phyloP scores from a whole-genome alignment of 345 rosid genomes.

The Populus pruinosa region DNA sequence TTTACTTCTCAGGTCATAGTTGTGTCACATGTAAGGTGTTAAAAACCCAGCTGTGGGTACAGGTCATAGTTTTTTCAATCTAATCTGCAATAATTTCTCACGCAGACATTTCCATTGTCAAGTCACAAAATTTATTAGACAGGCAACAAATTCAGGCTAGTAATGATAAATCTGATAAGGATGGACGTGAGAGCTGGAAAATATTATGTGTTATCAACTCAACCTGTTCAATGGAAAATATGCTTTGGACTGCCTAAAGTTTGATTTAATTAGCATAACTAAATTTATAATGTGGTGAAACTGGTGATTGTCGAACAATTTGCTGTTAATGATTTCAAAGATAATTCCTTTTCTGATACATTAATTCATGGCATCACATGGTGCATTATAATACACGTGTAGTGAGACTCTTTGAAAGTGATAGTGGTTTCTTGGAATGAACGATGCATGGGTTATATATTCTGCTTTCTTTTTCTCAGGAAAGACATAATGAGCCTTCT shows the following conservation, averaged over 20 bases:
- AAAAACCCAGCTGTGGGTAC: neutral
- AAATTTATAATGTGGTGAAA: neutral
- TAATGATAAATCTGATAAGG: neutral
- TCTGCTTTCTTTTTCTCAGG: constrained; percentile 37
- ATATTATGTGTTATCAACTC: neutral
- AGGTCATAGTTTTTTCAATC: neutral
- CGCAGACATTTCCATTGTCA: too few relatives aligned
- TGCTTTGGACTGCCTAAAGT: neutral
- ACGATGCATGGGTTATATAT: constrained; percentile 18
- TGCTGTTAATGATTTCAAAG: neutral
- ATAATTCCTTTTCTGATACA: neutral
- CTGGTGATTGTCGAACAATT: neutral
- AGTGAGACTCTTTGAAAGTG: neutral
- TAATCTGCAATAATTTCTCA: neutral
- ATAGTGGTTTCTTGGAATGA: neutral
- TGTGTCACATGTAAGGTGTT: neutral
- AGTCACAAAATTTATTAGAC: neutral
- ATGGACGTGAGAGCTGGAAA: neutral
- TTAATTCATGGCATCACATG: neutral
- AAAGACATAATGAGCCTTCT: constrained; percentile 48
- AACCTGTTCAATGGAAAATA: neutral
- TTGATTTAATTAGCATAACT: neutral
- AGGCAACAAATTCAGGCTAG: neutral
- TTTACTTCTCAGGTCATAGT: neutral
- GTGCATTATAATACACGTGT: neutral